phyloP scores from a whole-genome alignment of 1,139 yeast species.

The Taiozyma onychis region DNA sequence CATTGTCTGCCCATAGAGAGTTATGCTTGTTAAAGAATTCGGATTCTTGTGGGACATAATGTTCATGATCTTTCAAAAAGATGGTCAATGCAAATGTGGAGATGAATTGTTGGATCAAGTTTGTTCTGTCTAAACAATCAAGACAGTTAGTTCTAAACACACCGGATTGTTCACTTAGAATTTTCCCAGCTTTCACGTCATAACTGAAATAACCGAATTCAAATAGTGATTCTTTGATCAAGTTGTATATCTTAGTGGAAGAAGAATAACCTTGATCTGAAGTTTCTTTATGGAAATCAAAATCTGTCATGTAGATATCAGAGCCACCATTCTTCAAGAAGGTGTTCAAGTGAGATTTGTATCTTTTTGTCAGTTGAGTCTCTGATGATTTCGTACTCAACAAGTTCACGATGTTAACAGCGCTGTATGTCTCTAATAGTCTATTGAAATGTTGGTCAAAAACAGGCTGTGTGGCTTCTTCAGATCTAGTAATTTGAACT shows the following conservation, averaged over 20 bases:
- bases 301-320: slow-evolving; percentile 63
- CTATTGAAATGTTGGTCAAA: slow-evolving; percentile 76
- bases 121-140: slow-evolving; percentile 94
- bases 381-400: slow-evolving; percentile 79
- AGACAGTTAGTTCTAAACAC: slow-evolving; percentile 89
- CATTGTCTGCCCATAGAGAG: slow-evolving; percentile 95
- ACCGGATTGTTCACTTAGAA: slow-evolving; percentile 76
- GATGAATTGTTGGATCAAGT: slow-evolving; percentile 84
- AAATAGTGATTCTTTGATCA: slow-evolving; percentile 57
- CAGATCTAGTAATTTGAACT: slow-evolving; percentile 79
- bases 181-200: slow-evolving; percentile 41
- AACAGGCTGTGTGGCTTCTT: slow-evolving; percentile 89
- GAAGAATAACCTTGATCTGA: slow-evolving; percentile 83
- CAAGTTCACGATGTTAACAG: slow-evolving; percentile 79
- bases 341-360: slow-evolving; percentile 47
- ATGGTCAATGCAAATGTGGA: slow-evolving; percentile 61
- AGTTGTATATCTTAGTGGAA: slow-evolving; percentile 65
- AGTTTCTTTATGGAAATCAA: slow-evolving; percentile 93
- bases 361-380: slow-evolving; percentile 63
- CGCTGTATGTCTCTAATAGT: slow-evolving; percentile 71
- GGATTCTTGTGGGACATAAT: slow-evolving; percentile 29
- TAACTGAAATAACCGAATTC: slow-evolving; percentile 79
- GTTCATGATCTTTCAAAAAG: slow-evolving; percentile 50
- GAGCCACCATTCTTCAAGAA: slow-evolving; percentile 33
- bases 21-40: slow-evolving; percentile 68